phyloP scores from a whole-genome alignment of 306 rosid species.

The Potentilla sterilis region DNA sequence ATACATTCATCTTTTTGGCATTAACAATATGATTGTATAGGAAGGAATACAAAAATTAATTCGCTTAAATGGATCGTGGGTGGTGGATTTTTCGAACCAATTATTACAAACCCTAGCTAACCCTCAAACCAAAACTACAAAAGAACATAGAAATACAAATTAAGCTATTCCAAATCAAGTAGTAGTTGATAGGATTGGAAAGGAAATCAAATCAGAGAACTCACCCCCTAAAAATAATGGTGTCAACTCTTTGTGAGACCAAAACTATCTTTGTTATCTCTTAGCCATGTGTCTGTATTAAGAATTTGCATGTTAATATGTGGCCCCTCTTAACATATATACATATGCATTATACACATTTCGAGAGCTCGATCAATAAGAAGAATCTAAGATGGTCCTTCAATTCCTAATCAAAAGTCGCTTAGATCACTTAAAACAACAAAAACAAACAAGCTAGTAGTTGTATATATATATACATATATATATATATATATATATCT shows the following conservation, averaged over 20 bases:
- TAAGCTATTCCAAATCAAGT: background rate
- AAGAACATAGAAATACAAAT: too few relatives aligned
- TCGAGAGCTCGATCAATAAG: background rate
- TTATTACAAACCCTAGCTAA: too few relatives aligned
- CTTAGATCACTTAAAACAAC: slow-evolving; percentile 18
- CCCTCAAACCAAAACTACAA: too few relatives aligned
- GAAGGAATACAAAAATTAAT: too few relatives aligned
- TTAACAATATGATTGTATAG: too few relatives aligned
- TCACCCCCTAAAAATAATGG: slow-evolving; percentile 31
- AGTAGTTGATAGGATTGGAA: background rate
- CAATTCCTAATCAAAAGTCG: slow-evolving; percentile 40
- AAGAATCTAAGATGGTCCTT: slow-evolving; percentile 16
- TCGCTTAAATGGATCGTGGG: too few relatives aligned
- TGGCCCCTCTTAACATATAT: slow-evolving; percentile 10
- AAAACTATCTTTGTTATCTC: slow-evolving; percentile 25
- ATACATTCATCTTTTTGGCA: too few relatives aligned
- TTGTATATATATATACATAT: background rate
- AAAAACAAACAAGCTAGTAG: background rate
- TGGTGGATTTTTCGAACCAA: too few relatives aligned
- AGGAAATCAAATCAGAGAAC: slow-evolving; percentile 31
- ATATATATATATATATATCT: too few relatives aligned
- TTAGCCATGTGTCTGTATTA: slow-evolving; percentile 34
- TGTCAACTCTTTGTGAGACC: slow-evolving; percentile 49
- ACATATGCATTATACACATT: background rate
- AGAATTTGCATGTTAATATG: slow-evolving; percentile 17